Base-by-base conservation (phyloP, 2,329 filamentous ascomycete genomes). In the Ophiostoma angusticollis region DNA sequence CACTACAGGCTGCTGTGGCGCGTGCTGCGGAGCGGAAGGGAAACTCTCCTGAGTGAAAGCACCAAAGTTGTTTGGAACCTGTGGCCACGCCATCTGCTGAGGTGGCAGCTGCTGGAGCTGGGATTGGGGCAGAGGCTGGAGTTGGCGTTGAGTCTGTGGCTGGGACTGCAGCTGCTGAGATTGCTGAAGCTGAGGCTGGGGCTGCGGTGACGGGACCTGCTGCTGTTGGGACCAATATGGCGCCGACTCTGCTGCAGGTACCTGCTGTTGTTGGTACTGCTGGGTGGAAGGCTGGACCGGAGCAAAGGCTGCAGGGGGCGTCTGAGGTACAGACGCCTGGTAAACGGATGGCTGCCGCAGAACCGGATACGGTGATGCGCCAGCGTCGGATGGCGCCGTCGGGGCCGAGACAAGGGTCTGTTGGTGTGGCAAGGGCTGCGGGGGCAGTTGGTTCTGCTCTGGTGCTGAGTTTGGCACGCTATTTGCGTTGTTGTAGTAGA, bases 21-120 rank as follows among this genome's bases (percentile, higher is more conserved):
- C 67, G 54, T 79, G 73, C 43, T 78, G 72, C 13, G 77, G 76
- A 21, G 72, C 74, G 3, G 71, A 64, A 1, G 81, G 80, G 51
- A 84, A 84, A 3, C 70, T 62, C 18, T 78, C 72, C 50, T 74
- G 72, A 3, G 58, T 61, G 50, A 74, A 78, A 6, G 65, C 62
- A 9, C 56, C 45, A 44, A 74, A 72, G 3, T 58, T 38, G 12
- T 38, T 47, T 5, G 46, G 48, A 13, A 52, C 42, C 27, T 59
- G 57, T 32, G 62, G 59, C 42, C 48, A 52, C 19, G 54, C 55
- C 48, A 60, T 59, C 29, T 39, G 42, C 13, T 38, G 37, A 14
- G 35, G 42, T 22, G 38, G 41, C 31, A 30, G 41, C 2, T 29
- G 29, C 18, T 62, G 62, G 8, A 62, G 57, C 39, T 59, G 66